Conservation (phyloP, 2,329 filamentous ascomycete species). For the Paraphaeosphaeria minitans region DNA sequence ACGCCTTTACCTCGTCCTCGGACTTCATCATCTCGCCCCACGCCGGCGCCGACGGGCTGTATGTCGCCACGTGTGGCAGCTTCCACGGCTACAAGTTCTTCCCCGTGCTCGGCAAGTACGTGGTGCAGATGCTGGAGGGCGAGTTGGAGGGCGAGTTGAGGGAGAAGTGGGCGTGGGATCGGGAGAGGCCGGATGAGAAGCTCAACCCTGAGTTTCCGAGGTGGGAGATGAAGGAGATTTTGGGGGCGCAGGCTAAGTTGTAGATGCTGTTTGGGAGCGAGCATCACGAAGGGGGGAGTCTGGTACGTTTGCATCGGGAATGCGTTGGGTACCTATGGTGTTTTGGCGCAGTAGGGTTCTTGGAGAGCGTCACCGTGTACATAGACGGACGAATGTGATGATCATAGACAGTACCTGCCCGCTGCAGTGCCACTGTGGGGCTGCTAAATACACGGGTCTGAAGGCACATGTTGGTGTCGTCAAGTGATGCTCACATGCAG, state of each 20-base stretch:
- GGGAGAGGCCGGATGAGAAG: constrained; percentile 58
- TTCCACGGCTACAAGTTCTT: constrained; percentile 68
- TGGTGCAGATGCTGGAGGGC: constrained; percentile 57
- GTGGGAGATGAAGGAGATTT: constrained; percentile 61
- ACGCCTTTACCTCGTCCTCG: constrained; percentile 64
- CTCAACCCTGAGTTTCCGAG: constrained; percentile 63
- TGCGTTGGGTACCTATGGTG: too few relatives aligned
- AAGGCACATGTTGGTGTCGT: too few relatives aligned
- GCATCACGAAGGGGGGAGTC: too few relatives aligned
- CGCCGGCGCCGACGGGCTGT: constrained; percentile 53
- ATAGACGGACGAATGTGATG: too few relatives aligned
- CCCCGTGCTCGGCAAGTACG: constrained; percentile 61
- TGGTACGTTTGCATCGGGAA: too few relatives aligned
- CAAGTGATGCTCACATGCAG: too few relatives aligned
- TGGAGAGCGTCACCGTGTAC: too few relatives aligned
- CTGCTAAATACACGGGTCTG: too few relatives aligned
- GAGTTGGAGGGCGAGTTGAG: constrained; percentile 53
- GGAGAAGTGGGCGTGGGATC: constrained; percentile 68
- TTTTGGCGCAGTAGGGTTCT: too few relatives aligned
- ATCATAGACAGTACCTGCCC: too few relatives aligned
- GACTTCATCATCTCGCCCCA: constrained; percentile 62
- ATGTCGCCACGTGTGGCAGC: constrained; percentile 64
- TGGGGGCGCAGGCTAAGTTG: constrained; percentile 44
- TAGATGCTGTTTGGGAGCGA: constrained; percentile 12
- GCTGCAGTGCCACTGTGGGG: too few relatives aligned